Base-by-base conservation (phyloP, 2,329 filamentous ascomycete species). In the Stylonectria norvegica region DNA sequence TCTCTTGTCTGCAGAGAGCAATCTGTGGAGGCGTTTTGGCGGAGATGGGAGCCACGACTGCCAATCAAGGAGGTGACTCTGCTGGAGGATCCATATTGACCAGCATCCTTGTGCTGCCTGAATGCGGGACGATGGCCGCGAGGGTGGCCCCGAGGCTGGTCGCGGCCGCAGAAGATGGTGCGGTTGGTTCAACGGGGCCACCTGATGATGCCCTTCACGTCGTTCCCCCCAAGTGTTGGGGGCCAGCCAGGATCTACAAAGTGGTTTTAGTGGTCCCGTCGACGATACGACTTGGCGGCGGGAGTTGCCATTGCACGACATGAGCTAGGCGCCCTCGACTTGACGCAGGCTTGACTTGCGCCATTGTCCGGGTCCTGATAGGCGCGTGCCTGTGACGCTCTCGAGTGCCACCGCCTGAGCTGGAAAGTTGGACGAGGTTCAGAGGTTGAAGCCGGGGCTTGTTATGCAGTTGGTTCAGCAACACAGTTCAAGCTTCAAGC, bases 381-480 rank as follows among this genome's bases (percentile, higher is more conserved):
- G 22, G 22, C 12, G 22, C 22, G 7, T 25, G 27, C 7, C 7
- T 29, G 27, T 29, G 27, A 29, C 7, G n/a, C n/a, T 9, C 27
- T 25, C 27, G 15, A 14, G 12, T 29, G 6, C 15, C 7, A 25
- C 22, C 12, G 22, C 22, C 7, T 25, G 7, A 25, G 27, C 6
- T 29, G 27, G 5, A 14, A 14, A 29, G 27, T 8, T 14, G 27
- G 6, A 42, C 27, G 17, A 38, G 38, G 17, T 25, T 25, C 31
- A 35, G 19, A 22, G 17, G 28, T 33, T 20, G 35, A 23, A 30
- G 20, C 30, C 36, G 45, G 20, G 10, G 36, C 23, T 23, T 19
- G 34, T 28, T 53, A 57, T 57, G 54, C 54, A 43, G 54, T 57
- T 57, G 54, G 53, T 52, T 41, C 48, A 40, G 38, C 38, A 33